phyloP scores from a whole-genome alignment of 73 alveolate species.

The Paramecium primaurelia region DNA sequence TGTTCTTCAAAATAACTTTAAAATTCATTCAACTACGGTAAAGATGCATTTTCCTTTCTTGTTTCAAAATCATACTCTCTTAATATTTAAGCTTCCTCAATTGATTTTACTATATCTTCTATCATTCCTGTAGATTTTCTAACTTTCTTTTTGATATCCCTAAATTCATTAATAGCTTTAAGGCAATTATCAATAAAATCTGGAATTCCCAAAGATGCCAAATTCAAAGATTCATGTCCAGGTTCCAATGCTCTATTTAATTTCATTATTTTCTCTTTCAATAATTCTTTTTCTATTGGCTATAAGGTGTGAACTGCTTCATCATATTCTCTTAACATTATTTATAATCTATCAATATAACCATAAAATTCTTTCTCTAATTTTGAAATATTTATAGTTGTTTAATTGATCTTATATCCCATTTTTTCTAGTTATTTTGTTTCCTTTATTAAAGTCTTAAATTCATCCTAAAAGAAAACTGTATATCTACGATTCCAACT shows the following conservation, averaged over 20 bases:
- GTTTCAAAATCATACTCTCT: constrained; percentile 56
- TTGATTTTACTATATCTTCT: constrained; percentile 53
- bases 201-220: constrained; percentile 94
- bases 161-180: constrained; percentile 89
- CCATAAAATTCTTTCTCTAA: constrained; percentile 86
- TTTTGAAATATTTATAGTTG: constrained; percentile 91
- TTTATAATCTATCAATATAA: constrained; percentile 86
- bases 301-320: constrained; percentile 81
- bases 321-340: constrained; percentile 89
- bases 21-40: constrained; percentile 69
- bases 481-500: constrained; percentile 55
- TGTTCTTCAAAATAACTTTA: constrained; percentile 95
- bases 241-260: constrained; percentile 74
- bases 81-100: neutral
- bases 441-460: constrained; percentile 89
- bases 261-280: constrained; percentile 58
- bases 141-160: constrained; percentile 75
- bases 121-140: constrained; percentile 43
- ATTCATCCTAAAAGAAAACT: constrained; percentile 88
- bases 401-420: constrained; percentile 85
- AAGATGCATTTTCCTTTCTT: constrained; percentile 45
- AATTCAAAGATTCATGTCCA: constrained; percentile 89
- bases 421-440: constrained; percentile 87
- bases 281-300: constrained; percentile 76
- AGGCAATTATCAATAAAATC: constrained; percentile 92